Evolutionary conservation across 345 rosid genomes (phyloP).

Genomic region (Aquilaria sinensis): DNA sequence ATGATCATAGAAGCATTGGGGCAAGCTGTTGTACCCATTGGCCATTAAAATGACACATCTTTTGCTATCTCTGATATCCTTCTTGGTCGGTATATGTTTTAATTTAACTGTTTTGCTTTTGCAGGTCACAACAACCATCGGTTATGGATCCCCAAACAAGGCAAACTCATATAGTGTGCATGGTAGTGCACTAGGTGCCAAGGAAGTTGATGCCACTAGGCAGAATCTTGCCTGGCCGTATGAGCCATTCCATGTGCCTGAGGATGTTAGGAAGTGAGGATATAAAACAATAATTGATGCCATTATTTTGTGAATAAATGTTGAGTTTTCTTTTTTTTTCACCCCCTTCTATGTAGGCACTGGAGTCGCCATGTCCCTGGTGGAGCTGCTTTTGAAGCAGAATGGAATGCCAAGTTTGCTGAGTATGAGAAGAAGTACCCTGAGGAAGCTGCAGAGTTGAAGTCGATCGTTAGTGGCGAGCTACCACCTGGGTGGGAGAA

Average conservation of each 20-base stretch:
- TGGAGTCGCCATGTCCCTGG: conserved; percentile 81
- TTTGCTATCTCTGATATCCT: not conserved
- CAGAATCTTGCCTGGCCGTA: conserved; percentile 63
- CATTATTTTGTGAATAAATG: too few relatives aligned
- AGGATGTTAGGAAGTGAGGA: conserved; percentile 53
- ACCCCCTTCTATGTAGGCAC: conserved; percentile 44
- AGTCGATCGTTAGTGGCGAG: conserved; percentile 26
- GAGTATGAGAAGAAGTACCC: conserved; percentile 74
- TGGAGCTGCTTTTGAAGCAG: conserved; percentile 78
- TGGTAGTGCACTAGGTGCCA: conserved; percentile 66
- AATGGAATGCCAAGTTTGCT: conserved; percentile 71
- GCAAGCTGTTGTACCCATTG: not conserved
- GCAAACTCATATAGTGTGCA: conserved; percentile 62
- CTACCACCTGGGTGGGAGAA: conserved; percentile 59
- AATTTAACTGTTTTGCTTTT: not conserved
- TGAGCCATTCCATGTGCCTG: conserved; percentile 70
- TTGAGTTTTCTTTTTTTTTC: not conserved
- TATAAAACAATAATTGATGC: not conserved
- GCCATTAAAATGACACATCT: too few relatives aligned
- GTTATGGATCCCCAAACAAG: conserved; percentile 74
- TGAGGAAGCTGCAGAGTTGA: conserved; percentile 82
- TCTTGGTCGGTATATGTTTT: not conserved
- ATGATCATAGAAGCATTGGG: not conserved
- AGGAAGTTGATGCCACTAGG: conserved; percentile 79
- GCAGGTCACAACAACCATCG: conserved; percentile 73